phyloP scores from a whole-genome alignment of 768 basidiomycete species.

The Suillus subalutaceus region DNA sequence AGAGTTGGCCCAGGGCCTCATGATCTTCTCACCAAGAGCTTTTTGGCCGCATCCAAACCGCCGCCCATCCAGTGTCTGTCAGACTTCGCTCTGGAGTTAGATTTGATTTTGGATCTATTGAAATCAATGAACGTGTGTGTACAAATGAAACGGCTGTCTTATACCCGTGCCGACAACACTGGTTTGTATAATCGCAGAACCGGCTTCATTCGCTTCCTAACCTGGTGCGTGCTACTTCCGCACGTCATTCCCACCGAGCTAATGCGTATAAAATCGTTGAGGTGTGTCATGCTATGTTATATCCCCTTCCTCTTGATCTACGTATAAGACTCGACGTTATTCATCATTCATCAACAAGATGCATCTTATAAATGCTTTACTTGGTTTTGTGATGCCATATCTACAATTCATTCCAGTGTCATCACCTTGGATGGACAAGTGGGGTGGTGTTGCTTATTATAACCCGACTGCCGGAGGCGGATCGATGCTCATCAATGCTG shows the following conservation, averaged over 20 bases:
- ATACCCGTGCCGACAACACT: background rate
- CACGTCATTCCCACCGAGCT: background rate
- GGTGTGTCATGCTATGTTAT: background rate
- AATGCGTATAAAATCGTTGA: background rate
- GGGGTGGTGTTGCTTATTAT: conserved; percentile 31
- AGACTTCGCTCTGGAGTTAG: too few species aligned
- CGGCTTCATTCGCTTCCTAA: background rate
- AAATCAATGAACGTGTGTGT: background rate
- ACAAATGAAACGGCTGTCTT: background rate
- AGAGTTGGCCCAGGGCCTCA: too few species aligned
- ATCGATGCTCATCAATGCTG: conserved; percentile 45
- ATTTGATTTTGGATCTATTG: background rate
- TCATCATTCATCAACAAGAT: background rate
- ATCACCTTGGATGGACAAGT: background rate
- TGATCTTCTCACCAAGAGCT: too few species aligned
- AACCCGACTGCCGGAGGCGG: conserved; percentile 41
- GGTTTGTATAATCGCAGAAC: background rate
- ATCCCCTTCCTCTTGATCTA: background rate
- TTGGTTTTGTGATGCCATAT: background rate
- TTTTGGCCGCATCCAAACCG: background rate
- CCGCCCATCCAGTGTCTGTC: background rate
- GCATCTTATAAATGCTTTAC: background rate
- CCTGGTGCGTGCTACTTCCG: background rate
- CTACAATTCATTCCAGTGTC: background rate
- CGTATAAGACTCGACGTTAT: background rate